Percentiles rank a stretch among this genome's conserved stretches.
Evolutionary conservation across 768 basidiomycete species (phyloP).

Genomic region (Lentinula aciculospora): DNA sequence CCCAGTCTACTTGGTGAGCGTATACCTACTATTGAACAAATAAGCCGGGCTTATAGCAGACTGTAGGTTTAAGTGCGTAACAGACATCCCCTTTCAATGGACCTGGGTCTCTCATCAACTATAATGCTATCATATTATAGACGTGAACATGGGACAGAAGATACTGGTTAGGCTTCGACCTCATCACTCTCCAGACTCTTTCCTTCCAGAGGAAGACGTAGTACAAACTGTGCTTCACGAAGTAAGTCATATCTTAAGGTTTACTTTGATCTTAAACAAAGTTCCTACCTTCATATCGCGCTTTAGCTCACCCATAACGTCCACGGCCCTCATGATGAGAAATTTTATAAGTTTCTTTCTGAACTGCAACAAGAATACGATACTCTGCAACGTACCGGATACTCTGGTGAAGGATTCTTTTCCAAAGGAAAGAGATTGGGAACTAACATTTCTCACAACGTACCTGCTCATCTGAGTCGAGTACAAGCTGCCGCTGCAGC

Average conservation of each 20-base stretch:
- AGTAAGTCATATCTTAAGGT: conserved; percentile 29
- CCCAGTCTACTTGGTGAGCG: conserved; percentile 66
- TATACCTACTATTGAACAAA: background rate
- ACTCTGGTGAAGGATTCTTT: conserved; percentile 89
- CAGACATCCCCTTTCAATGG: conserved; percentile 7
- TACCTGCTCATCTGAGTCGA: conserved; percentile 60
- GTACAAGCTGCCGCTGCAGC: conserved; percentile 73
- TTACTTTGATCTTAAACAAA: background rate
- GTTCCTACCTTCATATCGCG: background rate
- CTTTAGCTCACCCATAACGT: conserved; percentile 80
- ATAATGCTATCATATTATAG: too few relatives aligned
- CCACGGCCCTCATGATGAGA: conserved; percentile 86
- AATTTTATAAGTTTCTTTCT: conserved; percentile 69
- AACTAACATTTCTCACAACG: conserved; percentile 56
- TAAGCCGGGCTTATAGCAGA: background rate
- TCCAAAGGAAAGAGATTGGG: conserved; percentile 42
- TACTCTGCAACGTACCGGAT: conserved; percentile 71
- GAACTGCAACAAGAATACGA: conserved; percentile 84
- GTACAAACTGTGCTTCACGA: conserved; percentile 89
- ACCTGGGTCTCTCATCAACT: conserved; percentile 1
- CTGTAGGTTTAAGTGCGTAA: conserved; percentile 28
- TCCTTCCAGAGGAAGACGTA: conserved; percentile 70
- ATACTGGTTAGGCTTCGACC: conserved; percentile 83
- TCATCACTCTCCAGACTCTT: conserved; percentile 57
- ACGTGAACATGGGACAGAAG: conserved; percentile 74